Percentiles rank a stretch among this genome's conserved stretches.
Evolutionary conservation across 495 filamentous ascomycete species (phyloP).

Genomic region (Xylaria castorea): DNA sequence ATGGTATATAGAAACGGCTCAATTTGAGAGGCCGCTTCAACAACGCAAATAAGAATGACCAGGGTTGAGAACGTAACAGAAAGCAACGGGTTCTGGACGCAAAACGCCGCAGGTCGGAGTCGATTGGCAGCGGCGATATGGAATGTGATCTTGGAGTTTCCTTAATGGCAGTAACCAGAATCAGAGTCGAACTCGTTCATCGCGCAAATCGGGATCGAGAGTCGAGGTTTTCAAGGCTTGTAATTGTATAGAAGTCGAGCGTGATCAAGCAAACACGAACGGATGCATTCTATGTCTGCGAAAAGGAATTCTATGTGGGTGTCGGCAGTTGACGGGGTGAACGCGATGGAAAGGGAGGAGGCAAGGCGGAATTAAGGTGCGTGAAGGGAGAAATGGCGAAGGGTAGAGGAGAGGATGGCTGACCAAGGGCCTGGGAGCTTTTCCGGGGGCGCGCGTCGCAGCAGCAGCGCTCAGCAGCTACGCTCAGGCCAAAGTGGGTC

Average conservation of each 20-base stretch:
- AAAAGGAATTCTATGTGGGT: not conserved
- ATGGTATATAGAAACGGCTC: conserved; percentile 17
- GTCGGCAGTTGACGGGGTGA: not conserved
- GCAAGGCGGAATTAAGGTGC: conserved; percentile 2
- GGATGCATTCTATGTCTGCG: conserved; percentile 19
- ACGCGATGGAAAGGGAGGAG: conserved; percentile 13
- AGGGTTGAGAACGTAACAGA: not conserved
- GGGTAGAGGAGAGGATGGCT: conserved; percentile 18
- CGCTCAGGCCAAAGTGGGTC: conserved; percentile 23
- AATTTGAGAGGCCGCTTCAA: not conserved
- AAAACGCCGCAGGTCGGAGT: not conserved
- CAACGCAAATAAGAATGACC: not conserved
- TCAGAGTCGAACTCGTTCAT: not conserved
- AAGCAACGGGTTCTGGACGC: not conserved
- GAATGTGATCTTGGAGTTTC: not conserved
- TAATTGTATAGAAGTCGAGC: conserved; percentile 7
- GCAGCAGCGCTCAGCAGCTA: conserved; percentile 19
- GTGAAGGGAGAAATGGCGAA: conserved; percentile 13
- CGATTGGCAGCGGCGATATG: not conserved
- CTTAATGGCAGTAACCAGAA: not conserved
- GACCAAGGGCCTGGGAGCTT: conserved; percentile 14
- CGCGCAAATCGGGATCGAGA: not conserved
- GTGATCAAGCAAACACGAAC: conserved; percentile 15
- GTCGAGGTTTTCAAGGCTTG: not conserved
- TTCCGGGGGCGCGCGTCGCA: conserved; percentile 29